Percentiles rank a stretch among this genome's conserved stretches.
These are phyloP conservation scores for Penstemon barbatus DNA, from an alignment of 257 asterid genomes.

Conservation along the genomic window DNA sequence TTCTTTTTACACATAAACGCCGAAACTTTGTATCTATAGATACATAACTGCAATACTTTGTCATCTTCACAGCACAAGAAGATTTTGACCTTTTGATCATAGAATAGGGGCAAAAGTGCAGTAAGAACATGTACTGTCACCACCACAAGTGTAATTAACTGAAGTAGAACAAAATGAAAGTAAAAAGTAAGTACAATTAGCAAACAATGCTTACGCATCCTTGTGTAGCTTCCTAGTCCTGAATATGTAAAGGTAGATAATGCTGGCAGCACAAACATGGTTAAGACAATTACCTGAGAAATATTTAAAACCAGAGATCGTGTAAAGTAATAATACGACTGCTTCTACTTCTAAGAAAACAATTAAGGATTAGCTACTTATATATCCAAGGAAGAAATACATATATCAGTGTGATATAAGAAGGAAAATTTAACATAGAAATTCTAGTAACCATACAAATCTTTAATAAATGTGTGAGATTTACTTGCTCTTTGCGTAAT, in stretches of 20 bases:
- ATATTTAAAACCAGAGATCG: background rate
- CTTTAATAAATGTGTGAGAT: background rate
- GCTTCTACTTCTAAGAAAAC: background rate
- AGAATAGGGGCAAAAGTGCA: too few species aligned
- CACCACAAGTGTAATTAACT: background rate
- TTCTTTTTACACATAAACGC: too few species aligned
- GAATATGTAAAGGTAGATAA: slow-evolving; percentile 54
- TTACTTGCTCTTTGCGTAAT: background rate
- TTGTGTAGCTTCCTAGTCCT: slow-evolving; percentile 54
- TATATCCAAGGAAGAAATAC: background rate
- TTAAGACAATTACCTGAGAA: slow-evolving; percentile 76
- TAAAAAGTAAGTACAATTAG: background rate
- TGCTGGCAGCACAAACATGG: slow-evolving; percentile 86
- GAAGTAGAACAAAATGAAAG: background rate
- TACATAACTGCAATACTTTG: too few species aligned
- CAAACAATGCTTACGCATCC: slow-evolving; percentile 66
- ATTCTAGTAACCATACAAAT: background rate
- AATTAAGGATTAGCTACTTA: background rate
- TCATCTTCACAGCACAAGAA: too few species aligned
- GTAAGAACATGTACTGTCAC: background rate
- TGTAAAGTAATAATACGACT: background rate
- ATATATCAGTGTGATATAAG: background rate
- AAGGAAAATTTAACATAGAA: background rate
- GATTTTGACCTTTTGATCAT: too few species aligned
- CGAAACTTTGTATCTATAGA: too few species aligned